Percentiles rank a stretch among this genome's conserved stretches.
Evolutionary conservation across 164 flowering plant species (phyloP).

Genomic region (Aristolochia contorta): DNA sequence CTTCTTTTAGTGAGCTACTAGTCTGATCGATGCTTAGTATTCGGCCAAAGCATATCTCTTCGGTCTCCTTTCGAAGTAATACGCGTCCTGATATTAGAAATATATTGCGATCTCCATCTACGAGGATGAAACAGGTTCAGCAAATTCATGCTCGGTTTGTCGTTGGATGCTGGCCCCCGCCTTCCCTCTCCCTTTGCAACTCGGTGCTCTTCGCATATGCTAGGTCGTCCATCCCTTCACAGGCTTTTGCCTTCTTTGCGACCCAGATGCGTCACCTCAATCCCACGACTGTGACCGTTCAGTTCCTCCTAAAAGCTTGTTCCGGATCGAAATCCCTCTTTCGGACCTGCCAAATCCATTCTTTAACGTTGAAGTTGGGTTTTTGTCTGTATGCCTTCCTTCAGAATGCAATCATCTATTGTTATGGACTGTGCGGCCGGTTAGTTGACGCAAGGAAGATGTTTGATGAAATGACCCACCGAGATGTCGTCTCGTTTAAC

Average conservation of each 20-base stretch:
- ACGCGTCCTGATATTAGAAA: conserved; percentile 4
- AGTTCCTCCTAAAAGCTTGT: conserved; percentile 20
- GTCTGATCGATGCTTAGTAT: conserved; percentile 5
- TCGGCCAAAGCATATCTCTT: conserved; percentile 5
- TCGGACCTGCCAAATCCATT: conserved; percentile 12
- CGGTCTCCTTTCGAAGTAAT: conserved; percentile 1
- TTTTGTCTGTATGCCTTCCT: conserved; percentile 11
- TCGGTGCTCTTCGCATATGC: conserved; percentile 19
- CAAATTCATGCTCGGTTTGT: conserved; percentile 17
- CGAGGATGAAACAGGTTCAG: conserved; percentile 15
- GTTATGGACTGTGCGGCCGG: conserved; percentile 11
- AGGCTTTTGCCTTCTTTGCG: conserved; percentile 16
- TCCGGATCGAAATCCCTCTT: conserved; percentile 8
- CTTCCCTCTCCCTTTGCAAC: conserved; percentile 13
- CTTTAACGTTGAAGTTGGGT: conserved; percentile 13
- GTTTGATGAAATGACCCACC: conserved; percentile 16
- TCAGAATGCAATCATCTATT: conserved; percentile 16
- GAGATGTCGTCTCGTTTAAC: conserved; percentile 19
- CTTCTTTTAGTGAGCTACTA: background rate
- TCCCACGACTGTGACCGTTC: conserved; percentile 14
- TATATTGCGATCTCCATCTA: conserved; percentile 13
- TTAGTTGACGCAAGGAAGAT: conserved; percentile 7
- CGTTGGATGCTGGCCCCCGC: background rate
- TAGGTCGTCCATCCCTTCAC: conserved; percentile 9
- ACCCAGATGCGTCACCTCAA: conserved; percentile 11